Conservation (phyloP, 257 asterid genomes). For the Capsicum baccatum region DNA sequence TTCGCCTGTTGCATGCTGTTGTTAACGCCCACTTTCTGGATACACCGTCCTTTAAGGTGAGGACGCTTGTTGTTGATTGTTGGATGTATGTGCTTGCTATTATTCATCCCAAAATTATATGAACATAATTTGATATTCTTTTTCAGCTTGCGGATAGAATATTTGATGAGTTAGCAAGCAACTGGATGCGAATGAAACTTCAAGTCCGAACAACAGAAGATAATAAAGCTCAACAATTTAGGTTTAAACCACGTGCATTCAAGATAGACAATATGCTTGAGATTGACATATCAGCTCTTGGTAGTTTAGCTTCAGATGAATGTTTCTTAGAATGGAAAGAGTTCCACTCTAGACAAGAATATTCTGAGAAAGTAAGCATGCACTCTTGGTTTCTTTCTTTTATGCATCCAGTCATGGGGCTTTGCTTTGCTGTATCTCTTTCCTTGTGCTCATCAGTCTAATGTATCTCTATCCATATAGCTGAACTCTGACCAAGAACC, state of each 20-base stretch:
- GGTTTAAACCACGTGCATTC: constrained; percentile 77
- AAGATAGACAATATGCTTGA: constrained; percentile 74
- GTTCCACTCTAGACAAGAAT: constrained; percentile 60
- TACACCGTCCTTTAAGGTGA: constrained; percentile 60
- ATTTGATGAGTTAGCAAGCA: constrained; percentile 65
- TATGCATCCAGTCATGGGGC: background rate
- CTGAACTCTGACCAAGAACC: constrained; percentile 44
- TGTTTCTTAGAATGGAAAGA: constrained; percentile 81
- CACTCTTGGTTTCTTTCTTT: constrained; percentile 25
- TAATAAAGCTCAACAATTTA: constrained; percentile 57
- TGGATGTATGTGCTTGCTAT: constrained; percentile 32
- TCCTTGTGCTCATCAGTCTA: background rate
- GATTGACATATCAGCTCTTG: constrained; percentile 69
- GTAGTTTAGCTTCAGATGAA: constrained; percentile 55
- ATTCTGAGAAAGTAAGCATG: constrained; percentile 56
- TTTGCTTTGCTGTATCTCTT: background rate
- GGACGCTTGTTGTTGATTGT: constrained; percentile 26
- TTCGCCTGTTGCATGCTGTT: constrained; percentile 58
- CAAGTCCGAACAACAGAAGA: constrained; percentile 57
- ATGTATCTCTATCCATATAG: constrained; percentile 41
- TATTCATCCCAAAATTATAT: constrained; percentile 23
- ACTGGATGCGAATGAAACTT: constrained; percentile 71
- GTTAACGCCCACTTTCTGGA: constrained; percentile 68
- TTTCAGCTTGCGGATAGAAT: constrained; percentile 66
- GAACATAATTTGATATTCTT: constrained; percentile 29